Percentiles rank a stretch among this genome's conserved stretches.
These are phyloP conservation scores for Clitopilus hobsonii DNA, from an alignment of 768 basidiomycete species.

Conservation along the genomic window DNA sequence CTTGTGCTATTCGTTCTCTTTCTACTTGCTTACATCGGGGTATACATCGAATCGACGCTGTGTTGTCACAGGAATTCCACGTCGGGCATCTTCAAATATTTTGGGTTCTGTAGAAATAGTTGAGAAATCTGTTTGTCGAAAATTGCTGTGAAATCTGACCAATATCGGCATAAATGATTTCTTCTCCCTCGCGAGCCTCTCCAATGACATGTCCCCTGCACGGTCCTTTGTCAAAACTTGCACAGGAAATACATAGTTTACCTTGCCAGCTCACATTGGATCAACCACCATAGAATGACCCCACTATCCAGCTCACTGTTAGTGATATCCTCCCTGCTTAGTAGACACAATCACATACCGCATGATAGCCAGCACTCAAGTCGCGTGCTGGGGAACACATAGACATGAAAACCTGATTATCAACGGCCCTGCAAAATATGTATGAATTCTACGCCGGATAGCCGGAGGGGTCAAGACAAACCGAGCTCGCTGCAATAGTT, in stretches of 20 bases:
- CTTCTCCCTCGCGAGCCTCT: slow-evolving; percentile 73
- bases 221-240: neutral
- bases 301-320: slow-evolving; percentile 45
- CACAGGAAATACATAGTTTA: neutral
- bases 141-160: slow-evolving; percentile 43
- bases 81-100: slow-evolving; percentile 58
- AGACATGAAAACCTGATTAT: slow-evolving; percentile 94
- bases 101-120: slow-evolving; percentile 38
- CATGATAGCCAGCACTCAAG: slow-evolving; percentile 78
- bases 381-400: slow-evolving; percentile 97
- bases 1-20: neutral
- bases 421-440: slow-evolving; percentile 66
- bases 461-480: slow-evolving; percentile 22
- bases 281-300: slow-evolving; percentile 91
- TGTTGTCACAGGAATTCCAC: slow-evolving; percentile 85
- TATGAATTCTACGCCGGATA: neutral
- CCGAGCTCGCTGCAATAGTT: slow-evolving; percentile 83
- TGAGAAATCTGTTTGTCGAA: neutral
- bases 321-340: neutral
- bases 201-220: slow-evolving; percentile 68
- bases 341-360: slow-evolving; percentile 43
- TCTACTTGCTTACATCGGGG: slow-evolving; percentile 51
- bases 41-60: slow-evolving; percentile 95
- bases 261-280: slow-evolving; percentile 58
- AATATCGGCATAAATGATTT: slow-evolving; percentile 75